Percentiles rank a stretch among this genome's conserved stretches.
Conservation (phyloP, 441 rosid species). For the Pelargonium australe region DNA sequence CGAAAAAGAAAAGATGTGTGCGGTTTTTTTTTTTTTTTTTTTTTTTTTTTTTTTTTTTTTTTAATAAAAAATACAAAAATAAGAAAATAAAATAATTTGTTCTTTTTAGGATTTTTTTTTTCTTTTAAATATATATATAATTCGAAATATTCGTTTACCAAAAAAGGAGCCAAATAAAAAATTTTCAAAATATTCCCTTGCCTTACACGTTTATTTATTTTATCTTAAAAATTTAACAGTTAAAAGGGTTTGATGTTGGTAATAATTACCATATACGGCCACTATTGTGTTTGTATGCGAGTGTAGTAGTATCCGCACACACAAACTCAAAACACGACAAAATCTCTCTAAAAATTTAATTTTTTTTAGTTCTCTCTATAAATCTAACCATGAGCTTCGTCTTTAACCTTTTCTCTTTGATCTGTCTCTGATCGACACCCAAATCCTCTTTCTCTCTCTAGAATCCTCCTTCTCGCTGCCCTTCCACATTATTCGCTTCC, state of each 20-base stretch:
- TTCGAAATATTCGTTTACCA: no score
- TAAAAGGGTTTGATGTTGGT: not conserved
- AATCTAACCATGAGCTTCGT: not conserved
- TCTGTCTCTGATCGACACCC: conserved; percentile 3
- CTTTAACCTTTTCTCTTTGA: not conserved
- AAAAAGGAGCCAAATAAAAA: no score
- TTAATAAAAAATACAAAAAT: not conserved
- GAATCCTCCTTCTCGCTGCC: conserved; percentile 1
- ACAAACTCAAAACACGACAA: no score
- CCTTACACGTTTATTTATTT: no score
- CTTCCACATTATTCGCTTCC: not conserved
- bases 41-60: not conserved
- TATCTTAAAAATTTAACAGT: not conserved
- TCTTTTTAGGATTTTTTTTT: not conserved
- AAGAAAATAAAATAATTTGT: not conserved
- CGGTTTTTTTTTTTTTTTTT: not conserved
- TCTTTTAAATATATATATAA: conserved; percentile 5
- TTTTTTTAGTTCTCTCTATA: not conserved
- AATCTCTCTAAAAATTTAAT: not conserved
- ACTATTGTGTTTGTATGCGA: not conserved
- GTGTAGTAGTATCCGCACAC: no score
- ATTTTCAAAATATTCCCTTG: no score
- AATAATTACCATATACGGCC: not conserved
- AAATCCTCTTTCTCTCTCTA: conserved; percentile 4
- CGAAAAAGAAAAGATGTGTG: not conserved